phyloP scores from a whole-genome alignment of 2,329 filamentous ascomycete species.

The Ascochyta koolunga region DNA sequence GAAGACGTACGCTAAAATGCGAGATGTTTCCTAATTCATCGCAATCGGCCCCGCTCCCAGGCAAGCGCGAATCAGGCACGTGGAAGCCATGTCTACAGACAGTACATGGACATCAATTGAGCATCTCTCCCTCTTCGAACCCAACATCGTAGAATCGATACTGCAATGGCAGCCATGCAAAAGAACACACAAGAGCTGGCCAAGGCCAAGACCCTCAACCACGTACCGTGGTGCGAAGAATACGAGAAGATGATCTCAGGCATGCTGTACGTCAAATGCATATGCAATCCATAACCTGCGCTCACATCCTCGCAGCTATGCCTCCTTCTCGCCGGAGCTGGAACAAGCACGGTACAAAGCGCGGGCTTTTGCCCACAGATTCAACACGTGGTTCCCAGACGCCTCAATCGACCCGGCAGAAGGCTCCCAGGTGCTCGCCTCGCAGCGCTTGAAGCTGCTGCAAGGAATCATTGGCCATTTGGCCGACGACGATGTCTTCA shows the following conservation, averaged over 20 bases:
- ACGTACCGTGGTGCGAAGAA: slow-evolving; percentile 64
- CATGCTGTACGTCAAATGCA: slow-evolving; percentile 57
- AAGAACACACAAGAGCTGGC: slow-evolving; percentile 54
- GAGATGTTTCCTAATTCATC: slow-evolving; percentile 26
- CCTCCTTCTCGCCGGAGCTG: slow-evolving; percentile 57
- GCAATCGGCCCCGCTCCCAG: slow-evolving; percentile 21
- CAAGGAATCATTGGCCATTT: slow-evolving; percentile 41
- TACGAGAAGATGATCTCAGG: slow-evolving; percentile 71
- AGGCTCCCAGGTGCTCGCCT: slow-evolving; percentile 35
- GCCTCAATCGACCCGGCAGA: slow-evolving; percentile 18
- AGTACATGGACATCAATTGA: slow-evolving; percentile 1
- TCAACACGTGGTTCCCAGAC: slow-evolving; percentile 57
- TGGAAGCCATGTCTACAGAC: not conserved
- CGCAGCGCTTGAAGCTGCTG: slow-evolving; percentile 33
- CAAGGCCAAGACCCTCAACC: slow-evolving; percentile 55
- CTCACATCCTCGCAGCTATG: slow-evolving; percentile 52
- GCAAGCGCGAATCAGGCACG: not conserved
- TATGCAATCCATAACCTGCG: too few relatives aligned
- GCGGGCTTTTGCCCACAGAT: slow-evolving; percentile 62
- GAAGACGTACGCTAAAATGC: slow-evolving; percentile 26
- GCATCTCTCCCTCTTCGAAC: not conserved
- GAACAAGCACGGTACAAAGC: slow-evolving; percentile 60
- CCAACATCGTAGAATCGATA: not conserved
- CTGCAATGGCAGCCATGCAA: slow-evolving; percentile 46
- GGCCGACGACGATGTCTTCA: slow-evolving; percentile 49